Evolutionary conservation across 441 rosid genomes (phyloP).

Genomic region (Eutrema salsugineum): DNA sequence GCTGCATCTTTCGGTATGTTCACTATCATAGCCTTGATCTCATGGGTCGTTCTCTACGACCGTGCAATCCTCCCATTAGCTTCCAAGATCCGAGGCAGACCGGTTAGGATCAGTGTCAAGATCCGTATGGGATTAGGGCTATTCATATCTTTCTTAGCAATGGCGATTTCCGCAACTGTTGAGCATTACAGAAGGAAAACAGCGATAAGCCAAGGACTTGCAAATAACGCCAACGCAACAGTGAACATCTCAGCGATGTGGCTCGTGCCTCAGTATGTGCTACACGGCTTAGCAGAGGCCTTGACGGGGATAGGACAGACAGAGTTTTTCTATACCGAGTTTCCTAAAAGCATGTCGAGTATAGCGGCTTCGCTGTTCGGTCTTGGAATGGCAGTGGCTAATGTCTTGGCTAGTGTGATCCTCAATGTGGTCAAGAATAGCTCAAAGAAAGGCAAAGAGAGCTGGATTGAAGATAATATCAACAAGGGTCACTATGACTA

Average conservation of each 20-base stretch:
- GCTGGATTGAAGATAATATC: constrained; percentile 71
- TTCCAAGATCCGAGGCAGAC: constrained; percentile 61
- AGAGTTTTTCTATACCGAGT: constrained; percentile 80
- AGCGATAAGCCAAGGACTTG: constrained; percentile 54
- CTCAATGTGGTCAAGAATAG: constrained; percentile 45
- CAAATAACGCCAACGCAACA: constrained; percentile 45
- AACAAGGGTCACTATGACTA: constrained; percentile 74
- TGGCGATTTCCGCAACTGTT: constrained; percentile 61
- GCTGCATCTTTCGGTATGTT: constrained; percentile 73
- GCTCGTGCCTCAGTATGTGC: constrained; percentile 71
- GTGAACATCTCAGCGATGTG: constrained; percentile 75
- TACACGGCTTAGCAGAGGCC: constrained; percentile 79
- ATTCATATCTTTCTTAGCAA: constrained; percentile 53
- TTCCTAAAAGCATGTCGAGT: constrained; percentile 89
- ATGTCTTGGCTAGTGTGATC: constrained; percentile 57
- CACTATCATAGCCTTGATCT: constrained; percentile 46
- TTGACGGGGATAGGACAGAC: constrained; percentile 78
- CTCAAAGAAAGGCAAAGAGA: constrained; percentile 42
- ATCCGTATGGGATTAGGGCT: constrained; percentile 84
- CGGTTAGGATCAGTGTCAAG: constrained; percentile 53
- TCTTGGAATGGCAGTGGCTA: constrained; percentile 78
- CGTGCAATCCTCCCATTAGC: constrained; percentile 69
- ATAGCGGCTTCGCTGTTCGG: constrained; percentile 64
- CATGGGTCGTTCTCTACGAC: constrained; percentile 72
- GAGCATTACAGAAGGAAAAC: constrained; percentile 58